A percentile compares a stretch with the other conserved stretches of the same genome.
These are phyloP conservation scores for Alternaria atra DNA, from an alignment of 2,329 filamentous ascomycete genomes.

Conservation along the genomic window DNA sequence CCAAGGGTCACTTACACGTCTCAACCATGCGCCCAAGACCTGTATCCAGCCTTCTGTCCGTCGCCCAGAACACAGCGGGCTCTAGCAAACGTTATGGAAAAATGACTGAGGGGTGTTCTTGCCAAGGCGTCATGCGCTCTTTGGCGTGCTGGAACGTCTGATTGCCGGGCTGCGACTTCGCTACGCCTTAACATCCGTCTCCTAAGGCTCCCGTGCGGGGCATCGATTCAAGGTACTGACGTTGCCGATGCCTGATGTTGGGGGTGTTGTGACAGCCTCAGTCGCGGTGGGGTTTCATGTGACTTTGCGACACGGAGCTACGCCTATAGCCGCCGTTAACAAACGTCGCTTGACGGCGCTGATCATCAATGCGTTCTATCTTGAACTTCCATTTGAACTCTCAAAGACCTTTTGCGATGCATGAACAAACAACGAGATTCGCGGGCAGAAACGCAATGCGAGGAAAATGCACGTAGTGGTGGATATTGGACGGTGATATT, in stretches of 20 bases:
- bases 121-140: conserved; percentile 45
- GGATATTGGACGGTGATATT: conserved; percentile 36
- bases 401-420: conserved; percentile 15
- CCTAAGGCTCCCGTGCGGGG: conserved; percentile 30
- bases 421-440: conserved; percentile 27
- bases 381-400: conserved; percentile 16
- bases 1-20: conserved; percentile 33
- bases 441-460: conserved; percentile 44
- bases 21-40: conserved; percentile 33
- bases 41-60: conserved; percentile 18
- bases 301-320: conserved; percentile 36
- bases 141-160: conserved; percentile 44
- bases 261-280: conserved; percentile 34
- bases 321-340: conserved; percentile 36
- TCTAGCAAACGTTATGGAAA: conserved; percentile 16
- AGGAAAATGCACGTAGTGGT: conserved; percentile 18
- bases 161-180: conserved; percentile 47
- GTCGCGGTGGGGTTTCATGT: conserved; percentile 49
- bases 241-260: conserved; percentile 31
- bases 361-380: conserved; percentile 41
- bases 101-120: conserved; percentile 32
- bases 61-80: conserved; percentile 19
- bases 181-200: conserved; percentile 31
- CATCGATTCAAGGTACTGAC: conserved; percentile 22
- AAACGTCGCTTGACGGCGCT: conserved; percentile 22